Percentiles rank a stretch among this genome's conserved stretches.
phyloP scores from a whole-genome alignment of 2,329 filamentous ascomycete genomes.

The Phyllosticta paracitricarpa region DNA sequence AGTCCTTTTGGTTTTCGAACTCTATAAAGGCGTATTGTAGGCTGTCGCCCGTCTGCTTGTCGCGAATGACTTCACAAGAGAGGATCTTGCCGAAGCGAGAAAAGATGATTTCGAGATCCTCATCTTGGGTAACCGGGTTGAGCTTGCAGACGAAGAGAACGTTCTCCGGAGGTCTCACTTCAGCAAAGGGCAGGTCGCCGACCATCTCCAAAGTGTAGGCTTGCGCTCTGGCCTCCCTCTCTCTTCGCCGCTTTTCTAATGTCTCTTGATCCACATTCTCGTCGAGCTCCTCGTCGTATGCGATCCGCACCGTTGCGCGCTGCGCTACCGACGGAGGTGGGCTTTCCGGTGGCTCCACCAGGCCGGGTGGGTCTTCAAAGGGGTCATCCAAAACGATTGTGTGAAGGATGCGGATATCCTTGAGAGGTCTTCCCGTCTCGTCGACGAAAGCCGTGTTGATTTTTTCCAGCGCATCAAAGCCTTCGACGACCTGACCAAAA shows the following conservation, averaged over 20 bases:
- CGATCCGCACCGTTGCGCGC: slow-evolving; percentile 82
- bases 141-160: slow-evolving; percentile 97
- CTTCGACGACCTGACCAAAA: slow-evolving; percentile 91
- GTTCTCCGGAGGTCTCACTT: slow-evolving; percentile 95
- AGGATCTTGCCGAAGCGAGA: slow-evolving; percentile 91
- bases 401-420: slow-evolving; percentile 91
- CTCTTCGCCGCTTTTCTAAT: slow-evolving; percentile 67
- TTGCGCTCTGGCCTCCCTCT: slow-evolving; percentile 86
- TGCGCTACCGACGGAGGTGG: slow-evolving; percentile 77
- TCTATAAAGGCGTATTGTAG: slow-evolving; percentile 98
- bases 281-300: slow-evolving; percentile 74
- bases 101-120: slow-evolving; percentile 92
- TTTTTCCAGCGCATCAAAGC: slow-evolving; percentile 87
- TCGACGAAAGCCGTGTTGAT: slow-evolving; percentile 87
- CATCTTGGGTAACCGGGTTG: slow-evolving; percentile 90
- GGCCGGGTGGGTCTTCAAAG: slow-evolving; percentile 67
- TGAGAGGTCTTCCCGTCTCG: slow-evolving; percentile 72
- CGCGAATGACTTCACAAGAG: slow-evolving; percentile 91
- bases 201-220: slow-evolving; percentile 96
- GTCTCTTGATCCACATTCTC: slow-evolving; percentile 72
- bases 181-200: slow-evolving; percentile 91
- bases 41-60: slow-evolving; percentile 88
- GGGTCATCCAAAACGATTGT: slow-evolving; percentile 88
- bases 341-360: slow-evolving; percentile 68
- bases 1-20: slow-evolving; percentile 84